Conservation (phyloP, 164 flowering plant genomes). For the Dillenia suffruticosa region DNA sequence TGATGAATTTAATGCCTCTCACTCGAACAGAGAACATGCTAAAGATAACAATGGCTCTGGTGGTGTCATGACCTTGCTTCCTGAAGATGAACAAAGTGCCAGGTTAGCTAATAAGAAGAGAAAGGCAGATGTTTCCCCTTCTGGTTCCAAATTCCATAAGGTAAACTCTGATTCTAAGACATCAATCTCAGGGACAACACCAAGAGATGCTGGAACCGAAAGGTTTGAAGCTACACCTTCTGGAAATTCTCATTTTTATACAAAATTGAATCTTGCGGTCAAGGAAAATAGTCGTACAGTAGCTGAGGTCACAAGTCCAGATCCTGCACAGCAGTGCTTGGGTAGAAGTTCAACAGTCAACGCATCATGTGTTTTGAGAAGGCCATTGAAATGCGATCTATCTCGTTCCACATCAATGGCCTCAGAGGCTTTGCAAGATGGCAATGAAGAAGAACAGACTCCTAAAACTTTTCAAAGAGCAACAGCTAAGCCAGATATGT, state of each 20-base stretch:
- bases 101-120: slow-evolving; percentile 35
- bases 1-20: slow-evolving; percentile 8
- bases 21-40: slow-evolving; percentile 11
- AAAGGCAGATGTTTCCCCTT: slow-evolving; percentile 18
- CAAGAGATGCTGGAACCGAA: slow-evolving; percentile 10
- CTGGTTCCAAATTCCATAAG: slow-evolving; percentile 21
- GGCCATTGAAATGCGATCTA: slow-evolving; percentile 11
- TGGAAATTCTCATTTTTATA: slow-evolving; percentile 7
- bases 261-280: not conserved
- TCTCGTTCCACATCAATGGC: slow-evolving; percentile 11
- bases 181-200: slow-evolving; percentile 10
- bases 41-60: slow-evolving; percentile 11
- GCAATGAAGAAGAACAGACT: slow-evolving; percentile 1
- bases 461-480: too few species aligned
- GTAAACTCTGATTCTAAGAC: slow-evolving; percentile 10
- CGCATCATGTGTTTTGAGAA: slow-evolving; percentile 10
- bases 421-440: slow-evolving; percentile 11
- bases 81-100: slow-evolving; percentile 13
- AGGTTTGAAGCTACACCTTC: slow-evolving; percentile 4
- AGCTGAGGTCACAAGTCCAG: slow-evolving; percentile 8
- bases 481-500: too few species aligned
- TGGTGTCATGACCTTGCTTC: slow-evolving; percentile 16
- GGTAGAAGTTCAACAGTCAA: slow-evolving; percentile 4
- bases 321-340: slow-evolving; percentile 7
- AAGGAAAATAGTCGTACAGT: slow-evolving; percentile 3